Evolutionary conservation across 805 yeast genomes (phyloP).

Genomic region (Lachancea meyersii): DNA sequence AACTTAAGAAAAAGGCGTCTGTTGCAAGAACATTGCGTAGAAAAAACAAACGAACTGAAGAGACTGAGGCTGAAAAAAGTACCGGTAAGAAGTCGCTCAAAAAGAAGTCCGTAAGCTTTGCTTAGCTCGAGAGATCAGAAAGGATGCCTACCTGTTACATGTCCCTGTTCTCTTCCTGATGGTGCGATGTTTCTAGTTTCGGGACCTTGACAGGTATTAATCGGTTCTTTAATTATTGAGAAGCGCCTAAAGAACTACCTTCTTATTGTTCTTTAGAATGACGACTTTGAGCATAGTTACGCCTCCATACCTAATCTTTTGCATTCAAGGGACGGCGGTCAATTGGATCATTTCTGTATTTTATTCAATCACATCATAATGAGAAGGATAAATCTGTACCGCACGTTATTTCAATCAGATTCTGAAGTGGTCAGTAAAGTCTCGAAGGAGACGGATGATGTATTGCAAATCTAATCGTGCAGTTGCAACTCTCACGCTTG

Average conservation of each 20-base stretch:
- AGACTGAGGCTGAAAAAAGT: conserved; percentile 6
- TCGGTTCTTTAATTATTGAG: too few relatives aligned
- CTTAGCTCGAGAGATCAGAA: conserved; percentile 24
- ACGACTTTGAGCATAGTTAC: too few relatives aligned
- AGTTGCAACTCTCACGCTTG: neutral
- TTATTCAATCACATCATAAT: neutral
- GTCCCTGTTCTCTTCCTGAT: neutral
- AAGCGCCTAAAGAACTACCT: too few relatives aligned
- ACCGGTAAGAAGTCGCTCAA: conserved; percentile 15
- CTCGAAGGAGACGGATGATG: too few relatives aligned
- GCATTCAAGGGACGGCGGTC: too few relatives aligned
- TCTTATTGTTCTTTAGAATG: too few relatives aligned
- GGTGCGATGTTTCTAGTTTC: too few relatives aligned
- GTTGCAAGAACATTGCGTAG: conserved; percentile 65
- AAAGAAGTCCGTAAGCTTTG: conserved; percentile 44
- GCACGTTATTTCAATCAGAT: neutral
- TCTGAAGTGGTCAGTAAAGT: too few relatives aligned
- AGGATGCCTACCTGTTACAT: neutral
- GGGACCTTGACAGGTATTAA: too few relatives aligned
- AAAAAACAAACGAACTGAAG: conserved; percentile 37
- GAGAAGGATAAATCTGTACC: neutral
- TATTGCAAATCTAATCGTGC: neutral
- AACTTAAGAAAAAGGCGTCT: conserved; percentile 65
- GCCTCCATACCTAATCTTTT: too few relatives aligned
- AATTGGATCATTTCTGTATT: neutral